Evolutionary conservation across 2,329 filamentous ascomycete genomes (phyloP), one percentile per base, ranked within the genome.

Genomic region (Aureobasidium sp.): DNA sequence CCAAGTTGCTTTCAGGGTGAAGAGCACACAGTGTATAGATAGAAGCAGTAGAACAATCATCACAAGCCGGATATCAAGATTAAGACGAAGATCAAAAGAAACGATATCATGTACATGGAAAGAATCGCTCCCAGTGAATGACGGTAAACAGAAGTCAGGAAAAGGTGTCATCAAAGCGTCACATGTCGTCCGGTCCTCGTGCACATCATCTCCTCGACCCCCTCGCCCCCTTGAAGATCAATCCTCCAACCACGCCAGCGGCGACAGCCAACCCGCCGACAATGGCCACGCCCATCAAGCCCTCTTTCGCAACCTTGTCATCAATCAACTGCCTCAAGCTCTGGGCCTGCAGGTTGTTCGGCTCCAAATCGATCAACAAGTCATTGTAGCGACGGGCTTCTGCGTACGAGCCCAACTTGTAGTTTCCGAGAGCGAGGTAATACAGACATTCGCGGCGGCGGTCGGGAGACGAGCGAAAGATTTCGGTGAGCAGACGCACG

Each of bases 361-460:
- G 89, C 73, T 98, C 93, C 68, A 91, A 85, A 58, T 96, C 89
- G 51, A 97, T 73, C 57, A 98, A 76, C 45, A 91, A 78, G 66
- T 97, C 91, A 70, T 98, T 98, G 74, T 97, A 97, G 66, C 88
- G 80, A 64, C 91, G 80, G 56, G 91, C 91, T 68, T 98, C 93
- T 57, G 85, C 90, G 70, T 96, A 98, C 78, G 96, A 97, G 57
- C 90, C 91, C 41, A 98, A 82, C 76, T 97, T 97, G 80, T 91
- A 97, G 77, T 97, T 95, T 58, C 93, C 93, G 27, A 98, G 81
- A 22, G 89, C 93, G 51, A 98, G 84, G 73, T 98, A 98, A 77
- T 96, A 98, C 57, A 98, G 86, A 67, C 93, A 98, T 79, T 98
- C 93, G 65, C 93, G 85, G 66, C 93, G 85, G 63, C 93, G 88